These are phyloP conservation scores for Neopestalotiopsis sp. DNA, from an alignment of 2,329 filamentous ascomycete species.

Conservation along the genomic window DNA sequence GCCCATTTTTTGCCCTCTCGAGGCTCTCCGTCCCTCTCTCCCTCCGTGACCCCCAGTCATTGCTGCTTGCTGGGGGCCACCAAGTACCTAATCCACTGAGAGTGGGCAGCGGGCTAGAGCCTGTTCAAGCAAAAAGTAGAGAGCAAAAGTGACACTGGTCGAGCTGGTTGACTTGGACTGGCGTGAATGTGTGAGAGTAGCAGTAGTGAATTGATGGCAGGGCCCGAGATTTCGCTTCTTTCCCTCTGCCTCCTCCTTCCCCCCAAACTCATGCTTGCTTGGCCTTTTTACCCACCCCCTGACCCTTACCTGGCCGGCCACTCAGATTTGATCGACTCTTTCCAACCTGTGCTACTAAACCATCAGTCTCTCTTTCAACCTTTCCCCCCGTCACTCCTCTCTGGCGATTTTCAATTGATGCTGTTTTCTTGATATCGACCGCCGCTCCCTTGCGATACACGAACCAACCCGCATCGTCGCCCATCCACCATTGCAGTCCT, in stretches of 20 bases:
- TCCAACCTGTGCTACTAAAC: slow-evolving; percentile 15
- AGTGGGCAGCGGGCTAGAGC: neutral
- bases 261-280: slow-evolving; percentile 1
- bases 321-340: slow-evolving; percentile 10
- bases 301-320: slow-evolving; percentile 15
- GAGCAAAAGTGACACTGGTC: neutral
- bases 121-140: neutral
- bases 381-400: neutral
- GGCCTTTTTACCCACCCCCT: neutral
- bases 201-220: neutral
- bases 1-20: neutral
- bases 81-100: neutral
- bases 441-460: slow-evolving; percentile 4
- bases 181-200: neutral
- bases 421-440: slow-evolving; percentile 6
- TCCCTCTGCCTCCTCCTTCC: neutral
- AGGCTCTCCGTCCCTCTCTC: neutral
- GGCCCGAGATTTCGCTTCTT: neutral
- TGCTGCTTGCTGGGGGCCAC: neutral
- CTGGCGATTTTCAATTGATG: slow-evolving; percentile 1
- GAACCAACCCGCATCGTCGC: neutral
- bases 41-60: neutral
- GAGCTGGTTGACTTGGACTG: too few species aligned
- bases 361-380: slow-evolving; percentile 6
- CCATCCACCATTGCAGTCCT: neutral